Conservation (phyloP, 2,329 filamentous ascomycete genomes). For the Colletotrichum brevisporum region DNA sequence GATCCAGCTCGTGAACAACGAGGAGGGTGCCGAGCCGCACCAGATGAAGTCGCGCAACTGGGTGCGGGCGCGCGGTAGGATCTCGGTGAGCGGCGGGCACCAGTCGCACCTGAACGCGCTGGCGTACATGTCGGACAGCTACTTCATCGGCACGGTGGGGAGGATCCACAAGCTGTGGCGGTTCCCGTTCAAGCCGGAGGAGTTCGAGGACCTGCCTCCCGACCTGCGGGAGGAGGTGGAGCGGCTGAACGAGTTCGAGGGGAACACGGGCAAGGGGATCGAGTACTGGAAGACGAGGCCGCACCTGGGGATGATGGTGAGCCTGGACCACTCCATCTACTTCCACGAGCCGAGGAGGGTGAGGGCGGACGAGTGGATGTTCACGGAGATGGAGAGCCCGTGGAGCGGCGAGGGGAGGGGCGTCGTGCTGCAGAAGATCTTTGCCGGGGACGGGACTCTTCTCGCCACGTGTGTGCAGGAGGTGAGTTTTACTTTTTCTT, state of each 20-base stretch:
- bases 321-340: slow-evolving; percentile 81
- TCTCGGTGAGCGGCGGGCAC: slow-evolving; percentile 80
- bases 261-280: slow-evolving; percentile 55
- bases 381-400: slow-evolving; percentile 83
- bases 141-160: slow-evolving; percentile 91
- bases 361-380: slow-evolving; percentile 81
- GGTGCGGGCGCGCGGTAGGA: slow-evolving; percentile 81
- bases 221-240: slow-evolving; percentile 55
- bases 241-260: slow-evolving; percentile 59
- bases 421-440: slow-evolving; percentile 82
- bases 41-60: slow-evolving; percentile 63
- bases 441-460: slow-evolving; percentile 77
- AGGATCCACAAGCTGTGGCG: slow-evolving; percentile 86
- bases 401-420: slow-evolving; percentile 86
- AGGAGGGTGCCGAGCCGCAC: slow-evolving; percentile 58
- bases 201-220: slow-evolving; percentile 65
- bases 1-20: slow-evolving; percentile 54
- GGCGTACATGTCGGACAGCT: slow-evolving; percentile 93
- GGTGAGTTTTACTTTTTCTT: slow-evolving; percentile 57
- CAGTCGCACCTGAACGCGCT: slow-evolving; percentile 88
- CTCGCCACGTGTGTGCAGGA: slow-evolving; percentile 87
- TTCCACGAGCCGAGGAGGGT: slow-evolving; percentile 74
- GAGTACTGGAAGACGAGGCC: slow-evolving; percentile 67
- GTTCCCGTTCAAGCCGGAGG: slow-evolving; percentile 70
- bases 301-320: slow-evolving; percentile 87